A percentile compares a stretch with the other conserved stretches of the same genome.
Conservation (phyloP, 495 filamentous ascomycete genomes). For the Melanomma pulvis-pyrius region DNA sequence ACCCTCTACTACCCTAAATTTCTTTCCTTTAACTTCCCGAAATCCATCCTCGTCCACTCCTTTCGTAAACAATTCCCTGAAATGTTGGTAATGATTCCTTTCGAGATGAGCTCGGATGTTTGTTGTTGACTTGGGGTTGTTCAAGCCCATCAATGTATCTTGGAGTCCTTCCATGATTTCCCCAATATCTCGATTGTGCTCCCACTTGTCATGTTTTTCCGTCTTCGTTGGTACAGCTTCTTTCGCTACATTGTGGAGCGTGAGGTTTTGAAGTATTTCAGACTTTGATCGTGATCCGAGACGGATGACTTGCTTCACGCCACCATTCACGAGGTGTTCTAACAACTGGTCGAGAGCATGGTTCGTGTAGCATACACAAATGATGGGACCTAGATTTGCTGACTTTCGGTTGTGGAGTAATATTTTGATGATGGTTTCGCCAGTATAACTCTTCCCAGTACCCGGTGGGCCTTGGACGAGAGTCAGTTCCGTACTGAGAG, state of each 20-base stretch:
- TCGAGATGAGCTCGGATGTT: background rate
- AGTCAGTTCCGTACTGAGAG: conserved; percentile 59
- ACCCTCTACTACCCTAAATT: conserved; percentile 11
- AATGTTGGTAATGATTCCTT: background rate
- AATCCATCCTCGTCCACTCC: conserved; percentile 44
- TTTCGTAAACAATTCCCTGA: conserved; percentile 16
- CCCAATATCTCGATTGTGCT: background rate
- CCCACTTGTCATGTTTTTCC: conserved; percentile 27
- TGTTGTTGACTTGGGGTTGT: too few relatives aligned
- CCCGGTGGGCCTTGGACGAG: conserved; percentile 83
- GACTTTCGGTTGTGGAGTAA: conserved; percentile 60
- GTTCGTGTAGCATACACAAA: conserved; percentile 44
- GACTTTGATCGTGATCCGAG: conserved; percentile 70
- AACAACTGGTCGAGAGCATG: conserved; percentile 78
- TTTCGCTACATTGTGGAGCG: conserved; percentile 9
- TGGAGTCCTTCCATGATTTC: background rate
- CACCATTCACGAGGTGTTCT: conserved; percentile 61
- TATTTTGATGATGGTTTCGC: conserved; percentile 59
- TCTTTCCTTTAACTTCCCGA: conserved; percentile 15
- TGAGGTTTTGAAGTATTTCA: conserved; percentile 49
- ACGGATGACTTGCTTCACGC: conserved; percentile 65
- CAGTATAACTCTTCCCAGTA: conserved; percentile 73
- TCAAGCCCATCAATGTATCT: too few relatives aligned
- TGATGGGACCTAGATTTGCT: conserved; percentile 45
- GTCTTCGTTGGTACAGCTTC: conserved; percentile 20